These are phyloP conservation scores for Chlorella sp. DNA, from an alignment of 139 green algal genomes.

Conservation along the genomic window DNA sequence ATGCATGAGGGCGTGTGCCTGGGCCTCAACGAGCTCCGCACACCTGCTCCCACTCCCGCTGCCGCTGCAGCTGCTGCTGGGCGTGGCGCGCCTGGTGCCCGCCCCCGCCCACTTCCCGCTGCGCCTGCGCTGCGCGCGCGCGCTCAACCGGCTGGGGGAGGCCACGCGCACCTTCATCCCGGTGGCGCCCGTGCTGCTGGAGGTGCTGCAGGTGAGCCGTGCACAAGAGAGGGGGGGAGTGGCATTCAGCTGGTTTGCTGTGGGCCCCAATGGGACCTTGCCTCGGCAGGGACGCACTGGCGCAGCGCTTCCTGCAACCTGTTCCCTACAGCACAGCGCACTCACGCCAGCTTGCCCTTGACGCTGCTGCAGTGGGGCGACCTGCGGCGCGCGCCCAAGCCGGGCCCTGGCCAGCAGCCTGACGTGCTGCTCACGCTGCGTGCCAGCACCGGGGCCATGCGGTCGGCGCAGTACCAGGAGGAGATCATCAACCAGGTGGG, in stretches of 20 bases:
- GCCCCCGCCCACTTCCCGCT: conserved; percentile 92
- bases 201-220: conserved; percentile 69
- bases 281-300: too few relatives aligned
- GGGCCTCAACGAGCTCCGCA: neutral
- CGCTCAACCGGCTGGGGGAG: conserved; percentile 56
- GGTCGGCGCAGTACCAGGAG: conserved; percentile 75
- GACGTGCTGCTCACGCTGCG: conserved; percentile 52
- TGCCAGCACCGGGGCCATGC: conserved; percentile 59
- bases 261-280: too few relatives aligned
- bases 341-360: too few relatives aligned
- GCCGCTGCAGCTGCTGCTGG: conserved; percentile 71
- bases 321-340: too few relatives aligned
- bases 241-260: too few relatives aligned
- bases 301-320: too few relatives aligned
- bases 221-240: too few relatives aligned
- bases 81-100: conserved; percentile 82
- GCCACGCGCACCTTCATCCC: conserved; percentile 80
- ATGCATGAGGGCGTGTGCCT: neutral
- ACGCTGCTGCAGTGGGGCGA: conserved; percentile 70
- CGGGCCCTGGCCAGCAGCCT: conserved; percentile 21
- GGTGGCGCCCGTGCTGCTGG: conserved; percentile 81
- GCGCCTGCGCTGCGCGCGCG: conserved; percentile 71
- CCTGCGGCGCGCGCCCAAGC: conserved; percentile 55
- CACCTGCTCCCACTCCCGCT: neutral
- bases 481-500: conserved; percentile 57